Base-by-base conservation (phyloP, 306 rosid genomes). In the Gillenia trifoliata region DNA sequence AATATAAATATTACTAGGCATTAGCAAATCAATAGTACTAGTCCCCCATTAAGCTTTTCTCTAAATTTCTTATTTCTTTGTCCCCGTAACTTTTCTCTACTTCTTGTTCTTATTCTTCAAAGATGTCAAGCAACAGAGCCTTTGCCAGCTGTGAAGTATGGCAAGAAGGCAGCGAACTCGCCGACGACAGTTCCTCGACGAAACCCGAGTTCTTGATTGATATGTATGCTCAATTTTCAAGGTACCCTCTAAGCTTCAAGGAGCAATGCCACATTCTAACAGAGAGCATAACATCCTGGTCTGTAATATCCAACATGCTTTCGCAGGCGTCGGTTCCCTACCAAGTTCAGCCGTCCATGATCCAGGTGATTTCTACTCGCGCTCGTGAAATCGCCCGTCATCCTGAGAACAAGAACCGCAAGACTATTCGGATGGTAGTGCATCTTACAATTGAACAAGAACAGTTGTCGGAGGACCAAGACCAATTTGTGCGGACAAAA, bases 291-390 rank as follows among this genome's bases (percentile, higher is more conserved):
- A 36, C 34, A 57, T 74, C 75, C 8, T 68, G 83, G 83, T 28
- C 40, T 1, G 38, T 45, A 3, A 49, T 79, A 47, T 79, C 79
- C 75, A 4, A 4, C 57, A 68, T 74, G 71, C 79, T 79, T 52
- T 74, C 83, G 6, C 49, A 68, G 30, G 52, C 52, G 3, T 15
- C 52, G 3, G 79, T 79, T 28, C 83, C 83, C 30, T n/a, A 47
- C 23, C 76, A 68, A 28, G 71, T 50, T 62, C 83, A 79, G 50
- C 79, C 79, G 2, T 61, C 20, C n/a, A 67, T 74, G 57, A 79
- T 79, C 57, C 75, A 74, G 23, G 67, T 57, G 8, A 79, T 79
- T 20, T 60, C 61, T 6, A 26, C 13, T 8, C 31, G 33, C 2
- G 79, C 66, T 36, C 67, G 75, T 15, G 28, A 71, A 17, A 74